Evolutionary conservation across 495 filamentous ascomycete genomes (phyloP).

Genomic region (Xylaria palmicola): DNA sequence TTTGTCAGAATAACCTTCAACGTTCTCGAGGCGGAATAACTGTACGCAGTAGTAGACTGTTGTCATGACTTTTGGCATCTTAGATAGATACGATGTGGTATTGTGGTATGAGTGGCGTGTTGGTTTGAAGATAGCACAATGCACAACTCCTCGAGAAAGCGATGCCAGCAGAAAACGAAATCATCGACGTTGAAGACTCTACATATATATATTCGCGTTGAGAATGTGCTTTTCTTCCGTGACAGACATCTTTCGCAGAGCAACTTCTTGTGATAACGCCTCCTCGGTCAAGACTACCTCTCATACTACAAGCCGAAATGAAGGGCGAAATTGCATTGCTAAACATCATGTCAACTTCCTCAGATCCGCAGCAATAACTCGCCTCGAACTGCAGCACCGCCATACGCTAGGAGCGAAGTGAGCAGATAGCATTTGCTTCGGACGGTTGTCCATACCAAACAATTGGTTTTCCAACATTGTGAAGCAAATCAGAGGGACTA

Average conservation of each 20-base stretch:
- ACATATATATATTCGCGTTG: not conserved
- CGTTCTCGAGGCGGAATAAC: not conserved
- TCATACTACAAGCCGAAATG: not conserved
- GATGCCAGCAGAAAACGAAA: too few relatives aligned
- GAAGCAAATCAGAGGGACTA: not conserved
- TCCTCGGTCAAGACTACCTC: not conserved
- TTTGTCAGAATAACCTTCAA: not conserved
- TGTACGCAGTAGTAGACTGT: constrained; percentile 4
- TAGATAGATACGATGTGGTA: not conserved
- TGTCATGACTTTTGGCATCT: not conserved
- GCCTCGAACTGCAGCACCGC: not conserved
- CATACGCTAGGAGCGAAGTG: not conserved
- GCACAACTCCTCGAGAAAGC: too few relatives aligned
- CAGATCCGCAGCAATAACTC: not conserved
- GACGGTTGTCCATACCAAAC: not conserved
- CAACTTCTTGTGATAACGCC: not conserved
- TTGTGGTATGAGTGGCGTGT: too few relatives aligned
- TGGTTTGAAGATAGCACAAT: not conserved
- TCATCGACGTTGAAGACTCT: too few relatives aligned
- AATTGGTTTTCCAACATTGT: not conserved
- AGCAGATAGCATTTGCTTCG: not conserved
- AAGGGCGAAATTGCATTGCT: not conserved
- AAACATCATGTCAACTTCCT: not conserved
- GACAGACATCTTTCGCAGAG: not conserved
- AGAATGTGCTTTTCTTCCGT: not conserved